Evolutionary conservation across 2,329 filamentous ascomycete species (phyloP).

Genomic region (Aspergillus spinulosporus): DNA sequence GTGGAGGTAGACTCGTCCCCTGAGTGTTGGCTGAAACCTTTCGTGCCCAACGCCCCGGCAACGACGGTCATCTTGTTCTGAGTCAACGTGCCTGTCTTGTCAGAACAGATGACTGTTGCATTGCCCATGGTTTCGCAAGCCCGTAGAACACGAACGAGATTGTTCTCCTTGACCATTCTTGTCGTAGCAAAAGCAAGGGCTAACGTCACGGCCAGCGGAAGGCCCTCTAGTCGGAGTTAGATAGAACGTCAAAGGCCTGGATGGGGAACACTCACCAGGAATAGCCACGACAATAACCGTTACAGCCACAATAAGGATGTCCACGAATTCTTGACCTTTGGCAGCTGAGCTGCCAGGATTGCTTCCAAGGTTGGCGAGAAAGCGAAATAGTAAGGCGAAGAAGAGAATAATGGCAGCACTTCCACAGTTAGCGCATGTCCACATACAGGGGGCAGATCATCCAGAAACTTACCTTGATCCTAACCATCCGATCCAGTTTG

Average conservation of each 20-base stretch:
- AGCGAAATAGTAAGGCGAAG: conserved; percentile 81
- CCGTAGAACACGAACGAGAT: conserved; percentile 72
- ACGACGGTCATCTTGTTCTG: conserved; percentile 77
- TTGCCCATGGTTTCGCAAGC: conserved; percentile 82
- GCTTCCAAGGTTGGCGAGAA: conserved; percentile 66
- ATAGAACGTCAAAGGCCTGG: not conserved
- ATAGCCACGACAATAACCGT: conserved; percentile 80
- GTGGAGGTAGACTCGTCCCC: conserved; percentile 18
- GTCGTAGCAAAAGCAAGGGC: conserved; percentile 75
- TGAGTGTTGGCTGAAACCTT: conserved; percentile 52
- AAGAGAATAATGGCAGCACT: conserved; percentile 74
- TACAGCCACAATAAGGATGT: conserved; percentile 75
- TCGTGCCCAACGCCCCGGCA: conserved; percentile 65
- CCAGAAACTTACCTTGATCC: conserved; percentile 59
- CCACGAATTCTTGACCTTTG: conserved; percentile 76
- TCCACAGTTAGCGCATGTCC: not conserved
- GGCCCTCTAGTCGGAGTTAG: conserved; percentile 60
- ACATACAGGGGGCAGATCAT: too few relatives aligned
- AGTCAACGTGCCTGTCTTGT: conserved; percentile 74
- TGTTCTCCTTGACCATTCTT: conserved; percentile 75
- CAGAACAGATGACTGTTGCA: conserved; percentile 76
- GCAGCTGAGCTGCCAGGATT: conserved; percentile 59
- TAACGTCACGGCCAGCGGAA: conserved; percentile 75
- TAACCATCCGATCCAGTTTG: conserved; percentile 74
- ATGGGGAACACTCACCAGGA: conserved; percentile 46